These are phyloP conservation scores for Fragilariopsis cylindrus DNA, from an alignment of 108 stramenopile species.

Conservation along the genomic window DNA sequence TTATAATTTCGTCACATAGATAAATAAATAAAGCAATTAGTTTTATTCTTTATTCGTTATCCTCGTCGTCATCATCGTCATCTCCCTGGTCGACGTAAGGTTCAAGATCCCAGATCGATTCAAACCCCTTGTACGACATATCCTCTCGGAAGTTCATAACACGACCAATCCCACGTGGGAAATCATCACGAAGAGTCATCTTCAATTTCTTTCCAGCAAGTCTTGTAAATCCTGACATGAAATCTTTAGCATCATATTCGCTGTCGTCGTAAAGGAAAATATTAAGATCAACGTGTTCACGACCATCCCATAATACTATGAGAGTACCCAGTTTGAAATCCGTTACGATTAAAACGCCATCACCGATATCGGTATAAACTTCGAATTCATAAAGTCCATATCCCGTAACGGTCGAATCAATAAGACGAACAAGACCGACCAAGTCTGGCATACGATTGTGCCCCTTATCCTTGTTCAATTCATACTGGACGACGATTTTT, in stretches of 20 bases:
- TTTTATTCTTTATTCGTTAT: no score
- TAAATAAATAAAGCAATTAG: no score
- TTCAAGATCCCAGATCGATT: background rate
- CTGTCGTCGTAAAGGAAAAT: conserved; percentile 24
- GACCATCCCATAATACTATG: conserved; percentile 39
- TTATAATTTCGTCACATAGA: no score
- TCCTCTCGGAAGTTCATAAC: conserved; percentile 58
- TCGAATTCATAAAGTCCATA: background rate
- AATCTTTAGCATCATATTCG: conserved; percentile 8
- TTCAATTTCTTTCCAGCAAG: conserved; percentile 5
- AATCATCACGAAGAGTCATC: conserved; percentile 44
- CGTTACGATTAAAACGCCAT: conserved; percentile 22
- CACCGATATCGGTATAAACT: conserved; percentile 25
- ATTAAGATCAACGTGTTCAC: conserved; percentile 34
- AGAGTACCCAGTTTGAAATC: conserved; percentile 25
- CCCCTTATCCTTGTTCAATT: conserved; percentile 8
- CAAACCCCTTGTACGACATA: conserved; percentile 18
- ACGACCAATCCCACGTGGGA: conserved; percentile 49
- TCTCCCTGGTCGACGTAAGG: conserved; percentile 4
- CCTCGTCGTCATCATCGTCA: no score
- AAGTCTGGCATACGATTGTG: conserved; percentile 1
- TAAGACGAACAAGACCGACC: background rate
- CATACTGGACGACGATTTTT: conserved; percentile 62
- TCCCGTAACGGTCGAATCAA: background rate
- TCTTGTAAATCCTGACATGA: conserved; percentile 5